Percentiles rank a stretch among this genome's conserved stretches.
phyloP scores from a whole-genome alignment of 306 rosid species.

The Dalbergia cultrata region DNA sequence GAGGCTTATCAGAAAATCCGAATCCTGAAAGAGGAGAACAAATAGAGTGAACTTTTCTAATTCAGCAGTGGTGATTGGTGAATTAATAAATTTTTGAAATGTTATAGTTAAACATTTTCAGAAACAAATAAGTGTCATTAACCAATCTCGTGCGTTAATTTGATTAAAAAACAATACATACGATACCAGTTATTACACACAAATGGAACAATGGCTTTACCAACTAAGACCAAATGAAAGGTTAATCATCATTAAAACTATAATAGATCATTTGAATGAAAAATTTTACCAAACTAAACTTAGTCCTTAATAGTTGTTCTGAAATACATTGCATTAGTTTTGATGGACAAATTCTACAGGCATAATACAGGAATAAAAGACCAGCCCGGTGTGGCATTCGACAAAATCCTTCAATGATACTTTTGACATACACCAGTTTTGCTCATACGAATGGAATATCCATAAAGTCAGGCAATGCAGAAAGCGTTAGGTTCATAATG shows the following conservation, averaged over 20 bases:
- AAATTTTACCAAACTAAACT: background rate
- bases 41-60: slow-evolving; percentile 27
- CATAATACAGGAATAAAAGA: background rate
- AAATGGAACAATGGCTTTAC: background rate
- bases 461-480: slow-evolving; percentile 11
- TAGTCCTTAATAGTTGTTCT: background rate
- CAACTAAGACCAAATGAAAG: background rate
- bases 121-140: background rate
- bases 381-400: background rate
- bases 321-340: slow-evolving; percentile 16
- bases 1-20: slow-evolving; percentile 95
- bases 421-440: slow-evolving; percentile 17
- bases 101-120: background rate
- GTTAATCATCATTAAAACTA: slow-evolving; percentile 17
- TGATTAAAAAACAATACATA: background rate
- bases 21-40: slow-evolving; percentile 66
- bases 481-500: slow-evolving; percentile 31
- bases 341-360: background rate
- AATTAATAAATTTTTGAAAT: slow-evolving; percentile 1
- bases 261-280: background rate
- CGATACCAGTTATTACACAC: background rate
- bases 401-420: background rate
- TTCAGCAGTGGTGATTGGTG: slow-evolving; percentile 4
- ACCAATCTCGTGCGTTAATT: slow-evolving; percentile 2
- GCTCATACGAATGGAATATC: background rate